Conservation (phyloP, 2,329 filamentous ascomycete genomes). For the Penicillium sp. region DNA sequence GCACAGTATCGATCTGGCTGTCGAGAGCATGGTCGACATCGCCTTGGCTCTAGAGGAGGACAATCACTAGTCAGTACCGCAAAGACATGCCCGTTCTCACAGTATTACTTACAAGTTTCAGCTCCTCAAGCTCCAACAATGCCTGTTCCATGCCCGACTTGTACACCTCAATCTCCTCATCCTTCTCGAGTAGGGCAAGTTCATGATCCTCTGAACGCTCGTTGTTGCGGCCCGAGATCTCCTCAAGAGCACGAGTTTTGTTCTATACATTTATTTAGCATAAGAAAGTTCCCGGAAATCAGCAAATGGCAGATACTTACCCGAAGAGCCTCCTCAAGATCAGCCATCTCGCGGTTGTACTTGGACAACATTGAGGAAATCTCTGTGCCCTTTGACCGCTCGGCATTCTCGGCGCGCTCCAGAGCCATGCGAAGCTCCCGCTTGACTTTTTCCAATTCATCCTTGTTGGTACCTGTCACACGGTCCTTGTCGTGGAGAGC, state of each 20-base stretch:
- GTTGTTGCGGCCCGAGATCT: conserved; percentile 74
- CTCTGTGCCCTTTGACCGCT: conserved; percentile 92
- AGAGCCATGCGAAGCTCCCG: conserved; percentile 90
- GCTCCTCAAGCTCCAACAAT: conserved; percentile 85
- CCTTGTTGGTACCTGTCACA: conserved; percentile 80
- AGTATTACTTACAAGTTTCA: conserved; percentile 60
- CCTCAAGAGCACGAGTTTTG: conserved; percentile 86
- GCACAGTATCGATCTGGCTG: conserved; percentile 85
- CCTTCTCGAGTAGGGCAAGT: conserved; percentile 84
- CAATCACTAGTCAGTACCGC: conserved; percentile 2
- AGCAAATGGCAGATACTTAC: conserved; percentile 34
- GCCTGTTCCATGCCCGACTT: conserved; percentile 98
- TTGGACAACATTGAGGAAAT: conserved; percentile 91
- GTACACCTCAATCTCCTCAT: conserved; percentile 97
- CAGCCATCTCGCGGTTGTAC: conserved; percentile 96
- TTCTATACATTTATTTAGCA: conserved; percentile 54
- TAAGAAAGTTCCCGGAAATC: background rate
- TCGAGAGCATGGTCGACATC: conserved; percentile 81
- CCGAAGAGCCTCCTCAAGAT: conserved; percentile 86
- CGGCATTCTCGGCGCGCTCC: conserved; percentile 87
- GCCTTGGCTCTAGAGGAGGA: conserved; percentile 60
- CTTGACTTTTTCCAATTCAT: conserved; percentile 92
- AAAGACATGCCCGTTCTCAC: background rate
- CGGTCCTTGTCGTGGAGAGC: conserved; percentile 93
- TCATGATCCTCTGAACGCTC: conserved; percentile 87